Evolutionary conservation across 2,329 filamentous ascomycete genomes (phyloP), one percentile per base, ranked within the genome.

Genomic region (Fusarium sp.): DNA sequence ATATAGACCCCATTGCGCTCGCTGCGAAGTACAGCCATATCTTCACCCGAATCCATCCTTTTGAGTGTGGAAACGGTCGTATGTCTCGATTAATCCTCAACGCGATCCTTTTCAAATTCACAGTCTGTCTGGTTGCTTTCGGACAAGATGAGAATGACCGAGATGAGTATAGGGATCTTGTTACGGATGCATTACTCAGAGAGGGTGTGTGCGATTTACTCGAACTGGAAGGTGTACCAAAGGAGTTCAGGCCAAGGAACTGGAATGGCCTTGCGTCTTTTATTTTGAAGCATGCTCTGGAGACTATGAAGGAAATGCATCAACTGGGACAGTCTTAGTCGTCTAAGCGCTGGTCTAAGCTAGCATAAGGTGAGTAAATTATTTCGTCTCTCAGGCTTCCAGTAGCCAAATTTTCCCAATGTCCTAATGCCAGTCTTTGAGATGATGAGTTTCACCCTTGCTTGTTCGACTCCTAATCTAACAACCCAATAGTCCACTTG

Each of bases 21-120:
- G 75, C 75, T 18, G 73, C 72, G 16, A 72, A 74, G 27, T 76
- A 77, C 30, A 76, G 71, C 27, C 70, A 80, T 16, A 48, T 47
- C 1, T 77, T 81, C 43, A 74, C 79, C 48, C 75, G 65, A 10
- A 81, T 81, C 6, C 78, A 81, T 10, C 80, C 80, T 1, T 82
- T 81, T 41, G 58, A 61, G 5, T 78, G 80, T 32, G 80, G 79
- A 3, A 82, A 82, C 22, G 80, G 78, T 1, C 70, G 77, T 6
- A 70, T 74, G 25, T 79, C 75, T 30, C 73, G 79, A 2, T 68
- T 82, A 4, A 62, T 82, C 3, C 59, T 81, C 0, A 82, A 81
- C 48, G 61, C 73, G 2, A 48, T 81, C 2, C 70, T 81, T 4
- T 24, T 80, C 15, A 78, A 77, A 38, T 79, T 30, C 9, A 30